Evolutionary conservation across 2,329 filamentous ascomycete species (phyloP).

Genomic region (Coleophoma cylindrospora): DNA sequence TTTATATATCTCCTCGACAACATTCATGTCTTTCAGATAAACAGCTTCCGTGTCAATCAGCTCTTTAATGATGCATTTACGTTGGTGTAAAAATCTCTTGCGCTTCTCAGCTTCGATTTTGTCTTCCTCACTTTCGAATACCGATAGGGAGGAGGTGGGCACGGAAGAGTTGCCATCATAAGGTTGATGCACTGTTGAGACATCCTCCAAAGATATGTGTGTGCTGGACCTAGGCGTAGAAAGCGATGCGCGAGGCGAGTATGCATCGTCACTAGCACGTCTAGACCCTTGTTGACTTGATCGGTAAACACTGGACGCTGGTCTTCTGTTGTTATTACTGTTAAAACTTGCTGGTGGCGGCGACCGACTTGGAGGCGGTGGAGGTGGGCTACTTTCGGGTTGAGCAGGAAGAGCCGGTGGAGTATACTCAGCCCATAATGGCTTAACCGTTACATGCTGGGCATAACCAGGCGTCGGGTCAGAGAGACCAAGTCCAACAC

Average conservation of each 20-base stretch:
- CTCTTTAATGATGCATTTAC: slow-evolving; percentile 83
- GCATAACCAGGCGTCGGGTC: slow-evolving; percentile 11
- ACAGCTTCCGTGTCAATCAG: slow-evolving; percentile 87
- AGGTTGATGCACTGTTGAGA: slow-evolving; percentile 1
- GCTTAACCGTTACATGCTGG: slow-evolving; percentile 4
- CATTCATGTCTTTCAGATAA: slow-evolving; percentile 93
- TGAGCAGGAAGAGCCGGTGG: slow-evolving; percentile 15
- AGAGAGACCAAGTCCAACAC: slow-evolving; percentile 17
- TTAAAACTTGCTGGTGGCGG: slow-evolving; percentile 11
- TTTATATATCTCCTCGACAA: slow-evolving; percentile 96
- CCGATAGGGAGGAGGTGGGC: slow-evolving; percentile 2
- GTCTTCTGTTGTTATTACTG: slow-evolving; percentile 13
- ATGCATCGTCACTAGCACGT: slow-evolving; percentile 22
- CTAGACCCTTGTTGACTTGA: slow-evolving; percentile 23
- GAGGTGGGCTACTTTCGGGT: slow-evolving; percentile 4
- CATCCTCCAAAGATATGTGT: slow-evolving; percentile 16
- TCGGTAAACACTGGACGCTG: slow-evolving; percentile 20
- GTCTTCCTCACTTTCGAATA: slow-evolving; percentile 24
- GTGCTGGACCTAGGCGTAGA: slow-evolving; percentile 26
- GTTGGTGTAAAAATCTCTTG: slow-evolving; percentile 69
- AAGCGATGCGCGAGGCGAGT: slow-evolving; percentile 21
- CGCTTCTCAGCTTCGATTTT: slow-evolving; percentile 46
- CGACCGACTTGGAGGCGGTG: slow-evolving; percentile 8
- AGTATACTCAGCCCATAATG: slow-evolving; percentile 17
- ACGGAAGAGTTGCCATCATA: slow-evolving; percentile 6